Evolutionary conservation across 2,329 filamentous ascomycete species (phyloP).

Genomic region (Xenosphaeropsis pyriputrescens): DNA sequence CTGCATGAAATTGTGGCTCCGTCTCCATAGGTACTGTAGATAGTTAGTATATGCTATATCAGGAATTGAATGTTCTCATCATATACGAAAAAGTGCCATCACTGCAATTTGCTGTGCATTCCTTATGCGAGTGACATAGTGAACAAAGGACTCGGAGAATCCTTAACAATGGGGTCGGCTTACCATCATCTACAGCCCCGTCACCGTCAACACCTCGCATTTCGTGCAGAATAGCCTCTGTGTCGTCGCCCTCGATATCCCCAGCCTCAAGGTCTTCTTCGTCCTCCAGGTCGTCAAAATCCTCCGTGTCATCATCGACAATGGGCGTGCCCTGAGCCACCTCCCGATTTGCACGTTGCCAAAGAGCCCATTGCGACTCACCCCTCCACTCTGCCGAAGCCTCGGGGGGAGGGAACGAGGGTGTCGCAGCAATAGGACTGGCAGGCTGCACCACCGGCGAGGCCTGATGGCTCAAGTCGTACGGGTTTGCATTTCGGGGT

Average conservation of each 20-base stretch:
- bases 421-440: background rate
- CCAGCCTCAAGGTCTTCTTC: slow-evolving; percentile 8
- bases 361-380: no score
- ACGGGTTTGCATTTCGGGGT: background rate
- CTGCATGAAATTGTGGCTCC: slow-evolving; percentile 31
- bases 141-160: background rate
- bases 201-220: slow-evolving; percentile 20
- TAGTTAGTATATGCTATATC: background rate
- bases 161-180: slow-evolving; percentile 1
- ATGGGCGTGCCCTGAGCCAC: background rate
- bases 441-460: background rate
- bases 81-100: background rate
- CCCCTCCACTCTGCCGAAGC: no score
- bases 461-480: background rate
- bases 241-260: slow-evolving; percentile 9
- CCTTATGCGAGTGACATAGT: background rate
- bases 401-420: background rate
- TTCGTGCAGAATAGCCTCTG: slow-evolving; percentile 17
- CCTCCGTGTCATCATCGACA: slow-evolving; percentile 4
- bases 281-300: slow-evolving; percentile 5
- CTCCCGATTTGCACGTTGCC: no score
- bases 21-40: slow-evolving; percentile 16
- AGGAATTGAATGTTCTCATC: background rate
- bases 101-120: background rate
- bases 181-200: slow-evolving; percentile 17